phyloP scores from a whole-genome alignment of 2,329 filamentous ascomycete genomes.

The Penicillium sp. region DNA sequence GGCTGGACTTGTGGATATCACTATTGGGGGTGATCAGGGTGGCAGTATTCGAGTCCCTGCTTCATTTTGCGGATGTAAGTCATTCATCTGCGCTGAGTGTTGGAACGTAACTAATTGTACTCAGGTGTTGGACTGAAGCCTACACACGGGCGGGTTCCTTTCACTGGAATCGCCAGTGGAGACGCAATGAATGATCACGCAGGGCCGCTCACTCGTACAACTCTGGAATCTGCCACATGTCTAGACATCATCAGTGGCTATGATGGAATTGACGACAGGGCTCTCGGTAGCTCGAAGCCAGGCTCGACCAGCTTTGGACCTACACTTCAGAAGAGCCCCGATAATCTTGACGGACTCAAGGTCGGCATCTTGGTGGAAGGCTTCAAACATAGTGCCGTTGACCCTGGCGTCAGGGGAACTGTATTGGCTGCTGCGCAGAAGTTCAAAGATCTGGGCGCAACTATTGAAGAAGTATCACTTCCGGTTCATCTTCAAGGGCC shows the following conservation, averaged over 20 bases:
- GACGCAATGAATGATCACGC: slow-evolving; percentile 56
- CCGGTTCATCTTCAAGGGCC: slow-evolving; percentile 50
- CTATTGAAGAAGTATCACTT: slow-evolving; percentile 54
- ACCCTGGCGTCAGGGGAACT: slow-evolving; percentile 42
- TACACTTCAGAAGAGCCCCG: slow-evolving; percentile 5
- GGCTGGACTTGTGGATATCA: slow-evolving; percentile 30
- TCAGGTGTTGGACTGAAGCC: slow-evolving; percentile 53
- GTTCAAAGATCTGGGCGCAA: slow-evolving; percentile 52
- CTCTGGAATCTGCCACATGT: slow-evolving; percentile 45
- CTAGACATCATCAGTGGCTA: slow-evolving; percentile 52
- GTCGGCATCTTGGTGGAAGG: slow-evolving; percentile 52
- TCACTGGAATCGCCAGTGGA: slow-evolving; percentile 52
- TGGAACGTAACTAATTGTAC: not conserved
- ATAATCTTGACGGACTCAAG: slow-evolving; percentile 23
- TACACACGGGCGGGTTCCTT: slow-evolving; percentile 55
- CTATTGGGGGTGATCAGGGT: slow-evolving; percentile 37
- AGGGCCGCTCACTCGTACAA: slow-evolving; percentile 47
- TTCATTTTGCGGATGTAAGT: slow-evolving; percentile 45
- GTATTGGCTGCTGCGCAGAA: slow-evolving; percentile 47
- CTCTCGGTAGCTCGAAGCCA: slow-evolving; percentile 32
- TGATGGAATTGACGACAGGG: slow-evolving; percentile 53
- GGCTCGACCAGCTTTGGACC: slow-evolving; percentile 23
- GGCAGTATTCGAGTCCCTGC: slow-evolving; percentile 40
- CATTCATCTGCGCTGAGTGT: not conserved
- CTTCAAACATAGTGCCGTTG: slow-evolving; percentile 43